Evolutionary conservation across 2,329 filamentous ascomycete genomes (phyloP), one percentile per base, ranked within the genome.

Genomic region (Xylariaceae sp.): DNA sequence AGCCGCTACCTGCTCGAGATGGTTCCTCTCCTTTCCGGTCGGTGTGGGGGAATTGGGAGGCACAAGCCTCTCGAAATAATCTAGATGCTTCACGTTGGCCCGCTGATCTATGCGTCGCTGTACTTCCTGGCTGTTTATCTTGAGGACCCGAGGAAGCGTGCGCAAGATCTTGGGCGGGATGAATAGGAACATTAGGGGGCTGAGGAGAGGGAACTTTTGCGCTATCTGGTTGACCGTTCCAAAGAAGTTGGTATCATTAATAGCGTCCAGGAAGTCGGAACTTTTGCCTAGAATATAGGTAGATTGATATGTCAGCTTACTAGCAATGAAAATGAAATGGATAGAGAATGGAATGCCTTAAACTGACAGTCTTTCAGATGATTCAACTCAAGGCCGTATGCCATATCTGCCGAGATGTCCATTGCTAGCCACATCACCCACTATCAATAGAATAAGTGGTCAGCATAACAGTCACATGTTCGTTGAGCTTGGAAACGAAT

Each of bases 31-130:
- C 44, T 56, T 58, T 23, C 43, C 52, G 2, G 20, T 52, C 3
- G 61, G 54, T 1, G 41, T 20, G 6, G 57, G 48, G 2, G 32
- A 42, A 16, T 56, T 47, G 7, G 46, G 19, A 1, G 62, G 58
- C 3, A 64, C 20, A 40, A 63, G 54, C 23, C 61, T 52, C 10
- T 67, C 64, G 20, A 65, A 41, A n/a, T 59, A 66, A 48, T 65
- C 64, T 2, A 50, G 50, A 32, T 67, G 64, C 37, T 49, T 41
- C 9, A 59, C 56, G 64, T 7, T 54, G 54, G 10, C 49, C n/a
- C n/a, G n/a, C n/a, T n/a, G 55, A 14, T 62, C 57, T 10, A 65
- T 63, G 3, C 63, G 60, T 23, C 19, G 46, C 20, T 63, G 56
- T 2, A 67, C 44, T 42, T 51, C 56, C 14, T 61, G 45, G 19